A percentile compares a stretch with the other conserved stretches of the same genome.
Evolutionary conservation across 441 rosid genomes (phyloP).

Genomic region (Geranium incanum): DNA sequence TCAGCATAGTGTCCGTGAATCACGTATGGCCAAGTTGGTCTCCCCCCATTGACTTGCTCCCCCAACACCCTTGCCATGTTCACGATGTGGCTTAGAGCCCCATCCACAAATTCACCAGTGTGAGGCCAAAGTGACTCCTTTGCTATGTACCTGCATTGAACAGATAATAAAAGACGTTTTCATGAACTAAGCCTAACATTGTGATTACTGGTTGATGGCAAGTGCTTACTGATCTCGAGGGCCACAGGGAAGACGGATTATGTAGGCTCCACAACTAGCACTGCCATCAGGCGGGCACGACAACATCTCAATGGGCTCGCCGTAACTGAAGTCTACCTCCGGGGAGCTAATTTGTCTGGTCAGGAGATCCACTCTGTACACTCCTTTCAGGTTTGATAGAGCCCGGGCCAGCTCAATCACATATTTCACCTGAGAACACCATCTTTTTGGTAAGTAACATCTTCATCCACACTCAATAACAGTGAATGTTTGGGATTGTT

Average conservation of each 20-base stretch:
- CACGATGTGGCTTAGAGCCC: conserved; percentile 50
- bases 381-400: conserved; percentile 49
- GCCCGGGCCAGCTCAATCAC: conserved; percentile 70
- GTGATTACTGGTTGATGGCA: conserved; percentile 4
- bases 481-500: background rate
- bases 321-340: conserved; percentile 60
- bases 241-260: conserved; percentile 61
- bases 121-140: conserved; percentile 73
- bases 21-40: conserved; percentile 63
- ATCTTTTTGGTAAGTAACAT: background rate
- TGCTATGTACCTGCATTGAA: conserved; percentile 42
- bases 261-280: conserved; percentile 59
- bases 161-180: background rate
- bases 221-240: conserved; percentile 42
- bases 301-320: conserved; percentile 81
- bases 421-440: conserved; percentile 48
- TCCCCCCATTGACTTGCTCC: conserved; percentile 48
- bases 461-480: background rate
- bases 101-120: conserved; percentile 60
- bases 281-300: conserved; percentile 57
- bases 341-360: conserved; percentile 62
- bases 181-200: background rate
- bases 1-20: conserved; percentile 74
- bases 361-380: conserved; percentile 55
- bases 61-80: conserved; percentile 57